A percentile compares a stretch with the other conserved stretches of the same genome.
phyloP scores from a whole-genome alignment of 78 protist genomes.

The Abeoforma whisleri region DNA sequence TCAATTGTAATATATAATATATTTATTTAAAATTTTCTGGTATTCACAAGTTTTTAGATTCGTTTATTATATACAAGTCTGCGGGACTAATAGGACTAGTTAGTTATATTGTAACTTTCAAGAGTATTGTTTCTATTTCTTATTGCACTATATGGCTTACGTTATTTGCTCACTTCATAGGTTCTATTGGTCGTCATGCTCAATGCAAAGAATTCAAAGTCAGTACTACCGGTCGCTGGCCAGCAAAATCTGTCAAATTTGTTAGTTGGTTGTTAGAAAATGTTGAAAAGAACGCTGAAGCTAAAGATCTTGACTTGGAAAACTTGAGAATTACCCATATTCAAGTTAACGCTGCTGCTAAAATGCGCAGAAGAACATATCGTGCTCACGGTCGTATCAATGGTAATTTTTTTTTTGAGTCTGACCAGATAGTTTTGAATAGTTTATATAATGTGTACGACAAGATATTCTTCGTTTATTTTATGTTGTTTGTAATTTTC shows the following conservation, averaged over 20 bases:
- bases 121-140: no score
- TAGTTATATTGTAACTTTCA: no score
- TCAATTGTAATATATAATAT: no score
- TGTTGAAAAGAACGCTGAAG: slow-evolving; percentile 80
- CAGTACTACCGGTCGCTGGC: slow-evolving; percentile 88
- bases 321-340: slow-evolving; percentile 64
- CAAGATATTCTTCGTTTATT: no score
- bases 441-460: no score
- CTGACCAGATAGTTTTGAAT: background rate
- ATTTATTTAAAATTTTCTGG: no score
- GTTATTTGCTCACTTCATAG: no score
- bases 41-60: no score
- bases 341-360: slow-evolving; percentile 79
- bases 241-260: slow-evolving; percentile 73
- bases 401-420: slow-evolving; percentile 44
- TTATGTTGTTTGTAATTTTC: background rate
- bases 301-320: slow-evolving; percentile 61
- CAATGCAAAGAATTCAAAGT: slow-evolving; percentile 69
- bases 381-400: slow-evolving; percentile 96
- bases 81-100: no score
- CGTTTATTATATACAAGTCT: no score
- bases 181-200: slow-evolving; percentile 77
- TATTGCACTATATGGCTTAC: no score
- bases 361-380: slow-evolving; percentile 84
- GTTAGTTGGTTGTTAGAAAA: slow-evolving; percentile 70